A percentile compares a stretch with the other conserved stretches of the same genome.
Conservation (phyloP, 306 rosid species). For the Trifolium subterraneum region DNA sequence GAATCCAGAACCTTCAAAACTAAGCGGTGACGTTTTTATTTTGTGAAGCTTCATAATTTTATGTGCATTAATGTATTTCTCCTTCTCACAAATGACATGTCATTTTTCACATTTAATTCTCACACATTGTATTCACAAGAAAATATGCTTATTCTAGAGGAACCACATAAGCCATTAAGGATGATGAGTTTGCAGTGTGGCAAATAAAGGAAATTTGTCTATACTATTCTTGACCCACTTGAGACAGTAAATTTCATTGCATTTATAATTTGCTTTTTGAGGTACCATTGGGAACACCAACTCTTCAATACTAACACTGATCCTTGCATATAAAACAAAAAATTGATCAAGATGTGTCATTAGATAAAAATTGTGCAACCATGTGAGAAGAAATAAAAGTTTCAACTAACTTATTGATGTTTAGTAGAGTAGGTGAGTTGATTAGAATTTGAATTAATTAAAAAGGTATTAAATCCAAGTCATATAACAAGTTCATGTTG, state of each 20-base stretch:
- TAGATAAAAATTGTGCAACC: conserved; percentile 27
- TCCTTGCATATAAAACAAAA: conserved; percentile 28
- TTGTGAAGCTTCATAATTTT: no score
- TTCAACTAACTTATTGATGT: conserved; percentile 30
- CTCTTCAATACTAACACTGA: conserved; percentile 16
- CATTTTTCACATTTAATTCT: conserved; percentile 41
- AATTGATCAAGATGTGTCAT: conserved; percentile 5
- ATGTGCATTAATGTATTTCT: no score
- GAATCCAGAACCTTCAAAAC: no score
- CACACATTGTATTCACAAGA: conserved; percentile 39
- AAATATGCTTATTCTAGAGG: conserved; percentile 45
- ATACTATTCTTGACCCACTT: conserved; percentile 27
- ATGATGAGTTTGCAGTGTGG: conserved; percentile 35
- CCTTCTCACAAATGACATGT: no score
- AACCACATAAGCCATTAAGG: conserved; percentile 37
- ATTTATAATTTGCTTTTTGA: conserved; percentile 33
- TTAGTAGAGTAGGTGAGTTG: conserved; percentile 31
- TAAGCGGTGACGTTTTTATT: no score
- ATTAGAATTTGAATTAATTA: not conserved
- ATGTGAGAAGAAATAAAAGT: conserved; percentile 41
- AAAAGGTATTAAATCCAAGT: conserved; percentile 17
- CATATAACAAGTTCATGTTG: conserved; percentile 7
- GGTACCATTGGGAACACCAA: conserved; percentile 34
- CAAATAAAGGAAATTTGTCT: conserved; percentile 22
- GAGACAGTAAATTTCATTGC: no score